phyloP scores from a whole-genome alignment of 306 rosid species.

The Rubus idaeus region DNA sequence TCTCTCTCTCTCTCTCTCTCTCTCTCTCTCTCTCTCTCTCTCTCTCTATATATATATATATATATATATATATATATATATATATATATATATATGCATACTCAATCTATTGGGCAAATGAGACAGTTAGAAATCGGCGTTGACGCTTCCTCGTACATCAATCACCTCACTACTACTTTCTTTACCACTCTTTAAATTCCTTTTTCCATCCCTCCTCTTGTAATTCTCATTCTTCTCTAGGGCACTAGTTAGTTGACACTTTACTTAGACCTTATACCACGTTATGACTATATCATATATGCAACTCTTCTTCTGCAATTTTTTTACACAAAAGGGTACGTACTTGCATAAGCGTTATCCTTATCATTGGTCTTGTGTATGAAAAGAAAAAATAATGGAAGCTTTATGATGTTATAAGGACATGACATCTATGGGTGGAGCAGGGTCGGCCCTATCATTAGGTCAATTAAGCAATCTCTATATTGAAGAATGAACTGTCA shows the following conservation, averaged over 20 bases:
- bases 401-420: not conserved
- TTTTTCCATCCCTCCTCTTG: not conserved
- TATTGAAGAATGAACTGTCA: no score
- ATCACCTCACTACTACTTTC: slow-evolving; percentile 10
- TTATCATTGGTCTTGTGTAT: not conserved
- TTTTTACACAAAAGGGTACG: not conserved
- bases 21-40: not conserved
- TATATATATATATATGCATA: not conserved
- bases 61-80: no score
- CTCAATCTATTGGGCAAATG: slow-evolving; percentile 30
- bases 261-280: not conserved
- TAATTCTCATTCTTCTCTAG: not conserved
- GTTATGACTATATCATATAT: not conserved
- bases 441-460: not conserved
- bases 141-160: slow-evolving; percentile 48
- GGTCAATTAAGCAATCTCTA: slow-evolving; percentile 3
- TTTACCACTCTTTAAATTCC: not conserved
- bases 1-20: not conserved
- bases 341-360: not conserved
- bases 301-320: not conserved
- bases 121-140: slow-evolving; percentile 51
- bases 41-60: no score
- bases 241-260: not conserved
- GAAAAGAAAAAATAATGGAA: no score
- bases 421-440: not conserved